These are phyloP conservation scores for Lodderomyces metapsilosis DNA, from an alignment of 1,139 yeast species.

Conservation along the genomic window DNA sequence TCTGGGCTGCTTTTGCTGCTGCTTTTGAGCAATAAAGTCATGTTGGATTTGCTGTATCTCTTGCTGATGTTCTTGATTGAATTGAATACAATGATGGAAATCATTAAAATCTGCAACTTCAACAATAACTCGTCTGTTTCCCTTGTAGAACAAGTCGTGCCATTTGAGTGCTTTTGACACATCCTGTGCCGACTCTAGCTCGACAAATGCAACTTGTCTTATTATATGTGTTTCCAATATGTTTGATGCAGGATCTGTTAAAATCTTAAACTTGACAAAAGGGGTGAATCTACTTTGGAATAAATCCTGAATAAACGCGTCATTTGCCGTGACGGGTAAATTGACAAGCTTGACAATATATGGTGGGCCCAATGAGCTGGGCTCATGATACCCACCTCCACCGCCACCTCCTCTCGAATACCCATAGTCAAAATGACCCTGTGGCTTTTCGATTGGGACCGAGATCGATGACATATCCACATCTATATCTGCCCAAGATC, in stretches of 20 bases:
- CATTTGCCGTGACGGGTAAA: slow-evolving; percentile 43
- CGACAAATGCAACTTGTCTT: slow-evolving; percentile 63
- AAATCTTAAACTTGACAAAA: slow-evolving; percentile 40
- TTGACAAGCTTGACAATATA: slow-evolving; percentile 55
- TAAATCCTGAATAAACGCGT: slow-evolving; percentile 41
- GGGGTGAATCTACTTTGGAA: slow-evolving; percentile 44
- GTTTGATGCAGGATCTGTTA: slow-evolving; percentile 42
- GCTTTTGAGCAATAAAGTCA: slow-evolving; percentile 28
- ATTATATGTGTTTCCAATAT: slow-evolving; percentile 40
- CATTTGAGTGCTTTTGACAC: slow-evolving; percentile 45
- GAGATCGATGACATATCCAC: slow-evolving; percentile 66
- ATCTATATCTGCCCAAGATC: slow-evolving; percentile 79
- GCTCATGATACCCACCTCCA: slow-evolving; percentile 3
- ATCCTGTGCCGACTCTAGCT: slow-evolving; percentile 47
- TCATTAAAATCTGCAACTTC: slow-evolving; percentile 50
- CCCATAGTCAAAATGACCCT: slow-evolving; percentile 15
- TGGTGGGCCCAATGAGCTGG: slow-evolving; percentile 46
- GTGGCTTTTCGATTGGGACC: slow-evolving; percentile 47
- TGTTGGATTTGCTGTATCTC: slow-evolving; percentile 32
- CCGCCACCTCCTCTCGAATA: slow-evolving; percentile 12
- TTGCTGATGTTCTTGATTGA: slow-evolving; percentile 35
- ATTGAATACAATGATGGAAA: slow-evolving; percentile 44
- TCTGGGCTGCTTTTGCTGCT: slow-evolving; percentile 18
- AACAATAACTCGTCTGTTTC: slow-evolving; percentile 39
- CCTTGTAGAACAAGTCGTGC: slow-evolving; percentile 43